Base-by-base conservation (phyloP, 2,329 filamentous ascomycete genomes). In the Ophiosphaerella narmari region DNA sequence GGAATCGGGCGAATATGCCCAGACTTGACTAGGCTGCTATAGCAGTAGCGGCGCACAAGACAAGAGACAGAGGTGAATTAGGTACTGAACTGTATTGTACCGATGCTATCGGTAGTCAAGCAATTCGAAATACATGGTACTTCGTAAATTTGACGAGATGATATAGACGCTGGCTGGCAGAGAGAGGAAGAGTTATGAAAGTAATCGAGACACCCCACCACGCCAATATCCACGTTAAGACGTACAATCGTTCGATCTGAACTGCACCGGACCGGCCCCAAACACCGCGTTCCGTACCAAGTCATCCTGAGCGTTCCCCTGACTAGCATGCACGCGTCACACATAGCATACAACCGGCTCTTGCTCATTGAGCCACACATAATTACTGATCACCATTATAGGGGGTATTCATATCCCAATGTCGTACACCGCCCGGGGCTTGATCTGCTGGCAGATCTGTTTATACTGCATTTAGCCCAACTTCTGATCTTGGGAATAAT, bases 401-500 rank as follows among this genome's bases (percentile, higher is more conserved):
- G 62, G 63, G 68, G 70, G 69, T 73, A 71, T 73, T 68, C 66
- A 64, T 70, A 67, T 70, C 64, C 68, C 58, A 63, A 57, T 57
- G 55, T 55, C 61, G 62, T 65, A 61, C 63, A 66, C 67, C 67
- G 59, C 57, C 61, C 52, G 50, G 59, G 52, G 59, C 65, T 57
- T 62, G 61, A 59, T 63, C 60, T 59, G 58, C 57, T 56, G 55
- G 53, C 52, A 61, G 58, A 54, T 50, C 46, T 53, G 48, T 51
- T 48, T 60, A 56, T 63, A 60, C 60, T 61, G 63, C 50, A 44
- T 59, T 65, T 70, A 74, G 47, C 68, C 70, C 47, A 74, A 67
- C 61, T 74, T 74, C 58, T 74, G 70, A 48, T 74, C 70, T 44
- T 92, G 89, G 60, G 89, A 88, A 66, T 89, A 87, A 77, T 90